phyloP scores from a whole-genome alignment of 768 basidiomycete species.

The Candolleomyces eurysporus region DNA sequence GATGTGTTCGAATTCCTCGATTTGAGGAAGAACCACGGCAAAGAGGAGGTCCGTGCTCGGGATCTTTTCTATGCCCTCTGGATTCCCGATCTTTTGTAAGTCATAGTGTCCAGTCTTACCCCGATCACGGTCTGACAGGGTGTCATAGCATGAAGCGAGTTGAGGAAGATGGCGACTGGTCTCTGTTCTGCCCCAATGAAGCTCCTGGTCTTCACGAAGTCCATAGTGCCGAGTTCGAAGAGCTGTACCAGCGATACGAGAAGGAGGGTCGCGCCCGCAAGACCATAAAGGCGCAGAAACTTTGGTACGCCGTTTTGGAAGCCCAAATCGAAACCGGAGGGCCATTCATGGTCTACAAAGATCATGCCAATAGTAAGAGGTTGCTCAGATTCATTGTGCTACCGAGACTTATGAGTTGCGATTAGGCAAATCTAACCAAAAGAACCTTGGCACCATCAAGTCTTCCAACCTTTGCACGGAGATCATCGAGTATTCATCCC shows the following conservation, averaged over 20 bases:
- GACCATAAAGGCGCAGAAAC: slow-evolving; percentile 89
- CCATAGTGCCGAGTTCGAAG: slow-evolving; percentile 87
- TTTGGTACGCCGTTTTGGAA: slow-evolving; percentile 97
- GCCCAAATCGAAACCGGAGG: slow-evolving; percentile 97
- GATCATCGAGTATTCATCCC: slow-evolving; percentile 96
- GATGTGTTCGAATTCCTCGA: slow-evolving; percentile 98
- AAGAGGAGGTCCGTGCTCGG: slow-evolving; percentile 94
- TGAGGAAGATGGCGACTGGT: slow-evolving; percentile 86
- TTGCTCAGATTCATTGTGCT: neutral
- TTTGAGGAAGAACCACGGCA: slow-evolving; percentile 97
- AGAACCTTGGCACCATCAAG: slow-evolving; percentile 98
- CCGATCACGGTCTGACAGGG: neutral
- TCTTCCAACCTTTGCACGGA: slow-evolving; percentile 99
- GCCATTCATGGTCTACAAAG: slow-evolving; percentile 99
- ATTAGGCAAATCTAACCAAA: slow-evolving; percentile 95
- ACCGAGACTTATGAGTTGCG: neutral
- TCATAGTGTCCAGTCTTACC: neutral
- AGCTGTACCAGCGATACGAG: slow-evolving; percentile 84
- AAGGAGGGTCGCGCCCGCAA: slow-evolving; percentile 83
- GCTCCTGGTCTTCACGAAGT: slow-evolving; percentile 89
- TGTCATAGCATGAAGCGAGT: slow-evolving; percentile 89
- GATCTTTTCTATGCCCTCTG: slow-evolving; percentile 98
- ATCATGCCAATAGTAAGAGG: slow-evolving; percentile 81
- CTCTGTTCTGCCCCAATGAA: slow-evolving; percentile 97
- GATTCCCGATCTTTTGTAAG: slow-evolving; percentile 96